Base-by-base conservation (phyloP, 2,329 filamentous ascomycete species). In the Xylaria sp. region DNA sequence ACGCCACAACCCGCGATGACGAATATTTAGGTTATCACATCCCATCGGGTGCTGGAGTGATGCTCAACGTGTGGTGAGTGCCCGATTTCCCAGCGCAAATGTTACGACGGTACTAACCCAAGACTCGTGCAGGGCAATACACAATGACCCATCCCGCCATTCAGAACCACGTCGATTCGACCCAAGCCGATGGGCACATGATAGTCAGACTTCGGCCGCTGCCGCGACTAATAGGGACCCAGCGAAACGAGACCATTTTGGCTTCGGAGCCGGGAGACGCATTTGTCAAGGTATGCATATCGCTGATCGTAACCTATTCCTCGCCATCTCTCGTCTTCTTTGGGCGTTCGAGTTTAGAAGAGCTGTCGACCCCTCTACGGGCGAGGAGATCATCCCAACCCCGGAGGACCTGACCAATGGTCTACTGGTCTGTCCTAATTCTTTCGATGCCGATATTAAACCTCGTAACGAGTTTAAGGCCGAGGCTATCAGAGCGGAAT, bases 241-340 rank as follows among this genome's bases (percentile, higher is more conserved):
- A 15, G 62, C 64, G 9, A 66, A 72, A 46, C 66, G 71, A 1
- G 72, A 74, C 29, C 71, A 74, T 27, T 73, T 68, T 27, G 47
- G 63, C n/a, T 73, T 72, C 35, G 71, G 71, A 2, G 68, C 70
- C 2, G 71, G 71, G 4, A 63, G 71, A 9, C 68, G 71, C 1
- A 77, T 86, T 33, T 88, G 86, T 67, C 84, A 81, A 1, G 86
- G 63, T 1, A 71, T 67, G 54, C 70, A 72, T 43, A 68, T 75
- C 23, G 70, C 69, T 5, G 74, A 75, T 27, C 55, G 69, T 8
- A 73, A 71, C 54, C 65, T 78, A 6, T 64, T 70, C 41, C 68
- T 76, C 13, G 68, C 75, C 44, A 74, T 79, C n/a, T 75, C 81
- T 2, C 74, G 80, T 3, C 74, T 84, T n/a, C 69, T 83, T 17